phyloP scores from a whole-genome alignment of 1,139 yeast genomes.

The Hyphopichia fennica region DNA sequence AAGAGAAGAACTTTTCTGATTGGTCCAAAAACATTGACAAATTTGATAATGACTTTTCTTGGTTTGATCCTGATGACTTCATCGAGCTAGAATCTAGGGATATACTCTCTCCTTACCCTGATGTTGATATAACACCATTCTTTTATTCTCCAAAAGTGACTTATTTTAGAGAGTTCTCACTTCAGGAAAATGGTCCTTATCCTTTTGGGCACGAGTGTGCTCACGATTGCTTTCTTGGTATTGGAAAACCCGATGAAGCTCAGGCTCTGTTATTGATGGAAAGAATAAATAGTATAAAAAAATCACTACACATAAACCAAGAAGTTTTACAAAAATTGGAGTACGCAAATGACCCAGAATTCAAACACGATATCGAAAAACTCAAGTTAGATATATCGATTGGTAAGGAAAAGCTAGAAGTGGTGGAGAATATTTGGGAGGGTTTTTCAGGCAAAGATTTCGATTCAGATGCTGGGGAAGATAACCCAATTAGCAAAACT shows the following conservation, averaged over 20 bases:
- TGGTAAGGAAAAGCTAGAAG: constrained; percentile 27
- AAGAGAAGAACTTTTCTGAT: constrained; percentile 8
- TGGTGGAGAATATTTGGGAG: constrained; percentile 22
- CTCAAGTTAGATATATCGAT: constrained; percentile 32
- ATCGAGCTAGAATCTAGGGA: constrained; percentile 65
- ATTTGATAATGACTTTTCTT: constrained; percentile 51
- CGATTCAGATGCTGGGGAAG: constrained; percentile 7
- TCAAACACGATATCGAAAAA: constrained; percentile 16
- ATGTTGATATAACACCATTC: constrained; percentile 61
- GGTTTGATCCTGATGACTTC: constrained; percentile 85
- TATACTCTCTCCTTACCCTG: constrained; percentile 50
- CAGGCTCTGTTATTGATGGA: constrained; percentile 43
- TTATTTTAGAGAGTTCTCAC: constrained; percentile 62
- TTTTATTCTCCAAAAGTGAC: constrained; percentile 74
- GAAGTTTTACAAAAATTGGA: constrained; percentile 27
- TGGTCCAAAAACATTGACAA: constrained; percentile 33
- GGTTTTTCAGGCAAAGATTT: constrained; percentile 12
- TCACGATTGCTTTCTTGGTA: constrained; percentile 68
- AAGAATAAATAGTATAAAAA: constrained; percentile 45
- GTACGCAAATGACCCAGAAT: constrained; percentile 11
- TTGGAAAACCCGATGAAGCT: constrained; percentile 53
- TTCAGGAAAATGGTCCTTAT: constrained; percentile 48
- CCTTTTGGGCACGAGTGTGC: constrained; percentile 72
- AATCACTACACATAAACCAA: constrained; percentile 38
- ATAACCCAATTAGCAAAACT: constrained; percentile 5